Evolutionary conservation across 75 land plant genomes (phyloP), one percentile per base, ranked within the genome.

Genomic region (Gnetum montanum): DNA sequence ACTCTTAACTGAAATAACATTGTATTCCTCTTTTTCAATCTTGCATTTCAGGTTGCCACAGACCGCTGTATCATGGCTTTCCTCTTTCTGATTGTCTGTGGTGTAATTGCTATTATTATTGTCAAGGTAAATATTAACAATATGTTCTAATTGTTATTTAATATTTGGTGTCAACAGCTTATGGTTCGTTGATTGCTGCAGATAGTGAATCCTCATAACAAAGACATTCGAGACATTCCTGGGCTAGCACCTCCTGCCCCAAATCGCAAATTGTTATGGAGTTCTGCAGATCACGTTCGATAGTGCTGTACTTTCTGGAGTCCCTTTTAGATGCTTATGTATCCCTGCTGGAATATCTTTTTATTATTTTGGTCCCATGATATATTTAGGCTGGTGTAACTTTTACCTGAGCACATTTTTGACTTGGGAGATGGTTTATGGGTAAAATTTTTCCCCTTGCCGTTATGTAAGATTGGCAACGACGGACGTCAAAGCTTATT

Each of bases 11-110:
- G n/a, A n/a, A n/a, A n/a, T n/a, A n/a, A n/a, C n/a, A n/a, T n/a
- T n/a, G n/a, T n/a, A n/a, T n/a, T n/a, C n/a, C n/a, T n/a, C 43
- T 24, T 16, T n/a, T 33, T 13, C 8, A 53, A 25, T 54, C 18
- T 8, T 36, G 13, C 44, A 2, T 46, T 60, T 46, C 81, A 91
- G 97, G 78, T 91, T 35, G 92, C 92, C 8, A 91, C 97, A 15
- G 97, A 91, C 60, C 78, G 85, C 41, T 91, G 97, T 53, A 87
- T 91, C 57, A 83, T 91, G 88, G 57, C 71, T 4, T 81, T 91
- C 57, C 80, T 91, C 0, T 75, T 91, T 54, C 68, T 91, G 36
- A 74, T 91, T 36, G 97, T 91, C 28, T 69, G 72, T 70, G 97
- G 97, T 41, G 85, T 91, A 1, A 74, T 91, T 49, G 93, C 97